These are phyloP conservation scores for Solanum hybrid DNA, from an alignment of 305 asterid species.

Conservation along the genomic window DNA sequence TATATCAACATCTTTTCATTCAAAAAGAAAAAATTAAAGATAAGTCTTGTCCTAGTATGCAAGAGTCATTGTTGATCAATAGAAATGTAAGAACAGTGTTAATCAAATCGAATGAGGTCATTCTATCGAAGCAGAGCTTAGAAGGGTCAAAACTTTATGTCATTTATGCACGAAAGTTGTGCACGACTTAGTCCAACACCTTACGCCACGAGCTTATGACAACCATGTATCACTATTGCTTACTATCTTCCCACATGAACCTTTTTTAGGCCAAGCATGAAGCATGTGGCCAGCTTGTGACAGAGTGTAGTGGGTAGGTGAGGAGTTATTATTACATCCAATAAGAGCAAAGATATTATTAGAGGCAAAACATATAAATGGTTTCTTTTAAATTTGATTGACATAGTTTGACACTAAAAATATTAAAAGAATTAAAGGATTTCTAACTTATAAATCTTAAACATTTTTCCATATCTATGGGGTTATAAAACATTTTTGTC, in stretches of 20 bases:
- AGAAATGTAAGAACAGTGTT: not conserved
- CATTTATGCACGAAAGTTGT: not conserved
- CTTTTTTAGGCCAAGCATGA: not conserved
- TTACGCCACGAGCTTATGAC: not conserved
- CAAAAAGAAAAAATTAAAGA: not conserved
- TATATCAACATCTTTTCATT: not conserved
- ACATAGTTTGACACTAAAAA: not conserved
- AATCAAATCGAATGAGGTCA: not conserved
- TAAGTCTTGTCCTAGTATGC: not conserved
- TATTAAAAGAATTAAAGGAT: not conserved
- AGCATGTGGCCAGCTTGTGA: not conserved
- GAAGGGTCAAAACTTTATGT: not conserved
- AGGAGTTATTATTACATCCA: not conserved
- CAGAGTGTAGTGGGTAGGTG: not conserved
- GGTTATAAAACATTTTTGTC: not conserved
- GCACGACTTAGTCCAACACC: not conserved
- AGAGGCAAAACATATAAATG: not conserved
- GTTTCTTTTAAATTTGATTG: not conserved
- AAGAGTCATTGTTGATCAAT: not conserved
- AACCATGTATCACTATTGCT: not conserved
- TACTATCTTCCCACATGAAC: not conserved
- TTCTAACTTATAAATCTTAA: not conserved
- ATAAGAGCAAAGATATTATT: not conserved
- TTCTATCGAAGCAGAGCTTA: not conserved
- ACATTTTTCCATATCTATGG: not conserved